These are phyloP conservation scores for Fusarium sp. DNA, from an alignment of 2,329 filamentous ascomycete species.

Conservation along the genomic window DNA sequence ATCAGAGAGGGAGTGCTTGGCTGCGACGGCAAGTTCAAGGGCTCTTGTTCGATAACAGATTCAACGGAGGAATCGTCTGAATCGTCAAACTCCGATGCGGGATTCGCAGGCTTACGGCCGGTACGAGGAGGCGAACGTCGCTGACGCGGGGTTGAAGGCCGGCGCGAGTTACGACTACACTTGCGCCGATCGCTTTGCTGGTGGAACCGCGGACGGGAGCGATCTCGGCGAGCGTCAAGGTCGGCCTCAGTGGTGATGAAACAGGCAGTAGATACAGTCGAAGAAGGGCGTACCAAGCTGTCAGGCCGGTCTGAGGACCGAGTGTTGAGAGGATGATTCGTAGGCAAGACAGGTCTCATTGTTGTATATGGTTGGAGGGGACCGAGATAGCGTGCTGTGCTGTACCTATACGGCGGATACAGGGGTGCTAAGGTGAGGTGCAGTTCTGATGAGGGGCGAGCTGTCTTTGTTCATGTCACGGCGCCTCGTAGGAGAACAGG, in stretches of 20 bases:
- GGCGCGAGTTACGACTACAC: slow-evolving; percentile 27
- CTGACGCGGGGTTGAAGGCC: slow-evolving; percentile 30
- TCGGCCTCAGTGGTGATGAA: slow-evolving; percentile 49
- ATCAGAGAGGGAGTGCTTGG: slow-evolving; percentile 42
- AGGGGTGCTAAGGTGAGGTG: slow-evolving; percentile 3
- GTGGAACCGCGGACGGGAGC: slow-evolving; percentile 36
- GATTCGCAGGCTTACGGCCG: slow-evolving; percentile 22
- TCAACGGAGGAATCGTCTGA: slow-evolving; percentile 22
- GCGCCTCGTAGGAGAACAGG: background rate
- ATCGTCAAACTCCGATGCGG: slow-evolving; percentile 20
- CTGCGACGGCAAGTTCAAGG: slow-evolving; percentile 34
- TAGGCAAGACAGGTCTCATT: slow-evolving; percentile 42
- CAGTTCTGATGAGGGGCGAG: slow-evolving; percentile 8
- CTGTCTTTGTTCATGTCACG: slow-evolving; percentile 21
- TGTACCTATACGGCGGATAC: slow-evolving; percentile 4
- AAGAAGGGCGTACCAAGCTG: slow-evolving; percentile 29
- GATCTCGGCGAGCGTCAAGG: slow-evolving; percentile 40
- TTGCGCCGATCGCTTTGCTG: slow-evolving; percentile 37
- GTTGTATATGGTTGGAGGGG: slow-evolving; percentile 19
- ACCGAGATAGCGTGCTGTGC: background rate
- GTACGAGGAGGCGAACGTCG: slow-evolving; percentile 23
- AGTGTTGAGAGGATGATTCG: slow-evolving; percentile 33
- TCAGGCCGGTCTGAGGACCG: slow-evolving; percentile 34
- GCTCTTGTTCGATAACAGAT: slow-evolving; percentile 28
- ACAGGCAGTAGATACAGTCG: slow-evolving; percentile 44